A percentile compares a stretch with the other conserved stretches of the same genome.
These are phyloP conservation scores for Phytopythium kandeliae DNA, from an alignment of 352 stramenopile species.

Conservation along the genomic window DNA sequence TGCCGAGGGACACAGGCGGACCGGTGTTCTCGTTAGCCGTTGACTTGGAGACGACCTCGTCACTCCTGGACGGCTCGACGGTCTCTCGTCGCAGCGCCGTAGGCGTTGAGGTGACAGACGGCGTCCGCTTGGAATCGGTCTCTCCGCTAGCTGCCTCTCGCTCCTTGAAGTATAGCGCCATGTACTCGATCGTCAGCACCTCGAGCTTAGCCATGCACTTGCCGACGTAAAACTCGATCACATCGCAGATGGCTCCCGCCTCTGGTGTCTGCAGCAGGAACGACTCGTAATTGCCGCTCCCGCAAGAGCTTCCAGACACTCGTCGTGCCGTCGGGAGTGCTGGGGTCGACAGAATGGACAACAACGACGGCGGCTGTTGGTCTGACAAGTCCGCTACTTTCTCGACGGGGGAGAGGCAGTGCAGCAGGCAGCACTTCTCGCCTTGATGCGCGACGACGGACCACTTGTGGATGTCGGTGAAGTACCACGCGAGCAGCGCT, in stretches of 20 bases:
- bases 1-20: not conserved
- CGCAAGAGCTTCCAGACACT: not conserved
- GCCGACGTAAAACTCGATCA: constrained; percentile 75
- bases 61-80: constrained; percentile 3
- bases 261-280: constrained; percentile 61
- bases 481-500: constrained; percentile 68
- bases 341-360: not conserved
- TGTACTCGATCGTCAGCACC: constrained; percentile 25
- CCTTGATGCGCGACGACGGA: constrained; percentile 52
- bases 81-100: not conserved
- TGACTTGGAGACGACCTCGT: not conserved
- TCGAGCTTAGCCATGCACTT: constrained; percentile 79
- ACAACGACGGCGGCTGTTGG: not conserved
- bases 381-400: not conserved
- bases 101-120: not conserved
- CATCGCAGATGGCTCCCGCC: constrained; percentile 42
- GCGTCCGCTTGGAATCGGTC: not conserved
- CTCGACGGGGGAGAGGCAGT: constrained; percentile 16
- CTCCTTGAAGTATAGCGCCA: constrained; percentile 12
- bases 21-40: not conserved
- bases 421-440: constrained; percentile 54
- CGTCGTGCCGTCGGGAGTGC: not conserved
- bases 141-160: not conserved
- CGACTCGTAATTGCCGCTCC: constrained; percentile 18
- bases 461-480: constrained; percentile 76